Conservation (phyloP, 2,329 filamentous ascomycete species). For the Myriosclerotinia curreyana region DNA sequence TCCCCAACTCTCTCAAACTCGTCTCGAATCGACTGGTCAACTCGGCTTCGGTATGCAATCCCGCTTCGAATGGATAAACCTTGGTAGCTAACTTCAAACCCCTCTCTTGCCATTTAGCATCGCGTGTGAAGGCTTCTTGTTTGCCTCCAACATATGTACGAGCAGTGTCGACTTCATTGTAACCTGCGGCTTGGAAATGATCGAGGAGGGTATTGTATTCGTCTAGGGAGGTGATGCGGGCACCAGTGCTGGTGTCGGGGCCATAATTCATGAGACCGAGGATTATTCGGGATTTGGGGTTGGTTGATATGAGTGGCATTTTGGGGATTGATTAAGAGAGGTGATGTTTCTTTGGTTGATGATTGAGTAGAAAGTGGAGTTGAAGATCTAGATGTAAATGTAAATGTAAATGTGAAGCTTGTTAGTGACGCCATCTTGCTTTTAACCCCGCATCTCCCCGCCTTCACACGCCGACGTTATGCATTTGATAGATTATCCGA, state of each 20-base stretch:
- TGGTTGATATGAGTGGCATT: constrained; percentile 35
- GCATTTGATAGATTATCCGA: neutral
- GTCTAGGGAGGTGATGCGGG: constrained; percentile 64
- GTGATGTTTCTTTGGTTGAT: neutral
- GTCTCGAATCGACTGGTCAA: constrained; percentile 64
- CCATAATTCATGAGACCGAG: constrained; percentile 86
- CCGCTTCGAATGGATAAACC: constrained; percentile 60
- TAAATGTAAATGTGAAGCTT: neutral
- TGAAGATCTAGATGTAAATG: neutral
- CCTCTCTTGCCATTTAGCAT: constrained; percentile 74
- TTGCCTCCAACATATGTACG: constrained; percentile 67
- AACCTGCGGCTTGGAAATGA: constrained; percentile 72
- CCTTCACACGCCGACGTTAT: neutral
- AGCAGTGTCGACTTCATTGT: constrained; percentile 83
- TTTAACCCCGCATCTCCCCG: neutral
- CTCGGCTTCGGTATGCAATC: constrained; percentile 60
- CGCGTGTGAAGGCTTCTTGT: constrained; percentile 75
- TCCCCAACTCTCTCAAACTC: constrained; percentile 68
- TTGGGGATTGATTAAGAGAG: constrained; percentile 4
- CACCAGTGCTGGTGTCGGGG: constrained; percentile 58
- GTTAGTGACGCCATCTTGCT: constrained; percentile 1
- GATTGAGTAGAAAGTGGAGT: no score
- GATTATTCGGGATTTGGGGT: constrained; percentile 61
- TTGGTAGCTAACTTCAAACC: constrained; percentile 79
- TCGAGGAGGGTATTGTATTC: constrained; percentile 72